phyloP scores from a whole-genome alignment of 1,284 basidiomycete species.

The Psilocybe mexicana region DNA sequence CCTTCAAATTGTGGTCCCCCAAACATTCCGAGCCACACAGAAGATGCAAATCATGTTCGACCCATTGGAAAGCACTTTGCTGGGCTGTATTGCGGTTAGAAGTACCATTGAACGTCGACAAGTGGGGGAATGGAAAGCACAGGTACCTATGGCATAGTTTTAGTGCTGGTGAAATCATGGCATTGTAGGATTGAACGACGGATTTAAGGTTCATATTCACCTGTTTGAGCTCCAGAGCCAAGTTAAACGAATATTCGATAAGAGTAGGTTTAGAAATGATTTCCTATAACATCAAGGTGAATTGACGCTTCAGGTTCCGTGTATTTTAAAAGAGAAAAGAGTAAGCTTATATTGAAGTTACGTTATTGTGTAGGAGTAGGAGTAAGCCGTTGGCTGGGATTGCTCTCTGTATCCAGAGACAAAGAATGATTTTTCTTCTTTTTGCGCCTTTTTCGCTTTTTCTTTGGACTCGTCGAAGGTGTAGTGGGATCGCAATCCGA shows the following conservation, averaged over 20 bases:
- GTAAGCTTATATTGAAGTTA: not conserved
- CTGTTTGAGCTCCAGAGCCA: too few relatives aligned
- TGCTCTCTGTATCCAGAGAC: conserved; percentile 4
- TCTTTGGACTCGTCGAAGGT: conserved; percentile 38
- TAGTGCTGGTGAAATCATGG: not conserved
- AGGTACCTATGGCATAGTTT: not conserved
- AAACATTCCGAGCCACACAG: conserved; percentile 11
- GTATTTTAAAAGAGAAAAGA: too few relatives aligned
- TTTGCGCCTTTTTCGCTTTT: conserved; percentile 57
- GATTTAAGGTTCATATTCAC: too few relatives aligned
- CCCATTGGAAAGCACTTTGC: conserved; percentile 14
- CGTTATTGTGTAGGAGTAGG: not conserved
- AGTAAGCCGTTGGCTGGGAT: conserved; percentile 5
- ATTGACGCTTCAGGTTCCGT: too few relatives aligned
- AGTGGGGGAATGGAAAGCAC: not conserved
- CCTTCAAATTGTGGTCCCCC: conserved; percentile 16
- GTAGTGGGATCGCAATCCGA: conserved; percentile 30
- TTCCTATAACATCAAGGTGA: too few relatives aligned
- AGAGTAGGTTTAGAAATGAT: too few relatives aligned
- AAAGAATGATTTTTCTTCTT: conserved; percentile 41
- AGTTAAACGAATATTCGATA: too few relatives aligned
- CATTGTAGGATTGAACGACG: not conserved
- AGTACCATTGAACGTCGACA: conserved; percentile 14
- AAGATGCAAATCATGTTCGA: conserved; percentile 23
- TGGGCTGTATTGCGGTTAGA: conserved; percentile 16